These are phyloP conservation scores for Paraurostyla sp. DNA, from an alignment of 73 alveolate species.

Conservation along the genomic window DNA sequence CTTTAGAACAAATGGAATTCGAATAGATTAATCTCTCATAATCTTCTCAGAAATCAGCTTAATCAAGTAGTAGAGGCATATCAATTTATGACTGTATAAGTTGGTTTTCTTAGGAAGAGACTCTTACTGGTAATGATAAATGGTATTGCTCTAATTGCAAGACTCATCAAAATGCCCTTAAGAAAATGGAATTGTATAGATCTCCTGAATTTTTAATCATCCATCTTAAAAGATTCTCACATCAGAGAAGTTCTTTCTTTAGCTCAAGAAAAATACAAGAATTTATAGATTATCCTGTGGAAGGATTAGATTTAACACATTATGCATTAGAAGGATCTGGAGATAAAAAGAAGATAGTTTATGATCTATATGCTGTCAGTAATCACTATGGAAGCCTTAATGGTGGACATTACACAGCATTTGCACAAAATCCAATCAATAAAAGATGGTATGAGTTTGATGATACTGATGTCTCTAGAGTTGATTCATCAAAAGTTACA, in stretches of 20 bases:
- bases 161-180: slow-evolving; percentile 77
- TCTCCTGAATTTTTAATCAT: slow-evolving; percentile 85
- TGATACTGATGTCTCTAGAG: slow-evolving; percentile 83
- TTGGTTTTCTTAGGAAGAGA: slow-evolving; percentile 85
- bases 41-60: neutral
- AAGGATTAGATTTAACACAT: slow-evolving; percentile 79
- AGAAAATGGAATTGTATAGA: slow-evolving; percentile 83
- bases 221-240: slow-evolving; percentile 82
- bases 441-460: slow-evolving; percentile 92
- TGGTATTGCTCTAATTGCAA: slow-evolving; percentile 89
- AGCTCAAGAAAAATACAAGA: slow-evolving; percentile 75
- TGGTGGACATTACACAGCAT: slow-evolving; percentile 93
- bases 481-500: slow-evolving; percentile 59
- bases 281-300: slow-evolving; percentile 84
- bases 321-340: slow-evolving; percentile 67
- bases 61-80: slow-evolving; percentile 25
- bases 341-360: slow-evolving; percentile 63
- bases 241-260: slow-evolving; percentile 69
- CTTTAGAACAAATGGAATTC: slow-evolving; percentile 28
- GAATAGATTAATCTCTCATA: slow-evolving; percentile 10
- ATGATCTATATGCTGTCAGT: slow-evolving; percentile 90
- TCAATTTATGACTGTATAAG: slow-evolving; percentile 83
- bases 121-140: slow-evolving; percentile 45
- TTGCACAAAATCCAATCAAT: slow-evolving; percentile 69
- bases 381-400: slow-evolving; percentile 92